A percentile compares a stretch with the other conserved stretches of the same genome.
These are phyloP conservation scores for Gynandropsis gynandra DNA, from an alignment of 345 rosid species.

Conservation along the genomic window DNA sequence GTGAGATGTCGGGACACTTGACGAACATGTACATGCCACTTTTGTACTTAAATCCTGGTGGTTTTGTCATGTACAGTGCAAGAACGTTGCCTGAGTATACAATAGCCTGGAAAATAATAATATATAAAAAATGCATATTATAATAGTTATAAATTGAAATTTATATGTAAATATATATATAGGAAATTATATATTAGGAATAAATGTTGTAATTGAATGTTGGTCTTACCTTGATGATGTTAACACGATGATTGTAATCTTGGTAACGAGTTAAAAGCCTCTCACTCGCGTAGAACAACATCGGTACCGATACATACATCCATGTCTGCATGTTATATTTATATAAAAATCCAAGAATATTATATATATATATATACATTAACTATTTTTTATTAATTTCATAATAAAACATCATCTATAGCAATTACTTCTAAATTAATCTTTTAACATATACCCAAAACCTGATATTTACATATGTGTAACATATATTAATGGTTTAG, in stretches of 20 bases:
- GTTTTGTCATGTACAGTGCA: conserved; percentile 79
- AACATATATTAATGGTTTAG: too few species aligned
- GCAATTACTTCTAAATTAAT: too few species aligned
- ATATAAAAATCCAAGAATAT: background rate
- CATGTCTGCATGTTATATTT: conserved; percentile 57
- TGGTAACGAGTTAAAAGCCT: conserved; percentile 45
- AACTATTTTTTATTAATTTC: too few species aligned
- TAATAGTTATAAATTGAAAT: background rate
- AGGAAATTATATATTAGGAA: too few species aligned
- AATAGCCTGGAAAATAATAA: conserved; percentile 48
- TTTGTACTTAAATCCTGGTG: conserved; percentile 67
- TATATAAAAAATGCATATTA: background rate
- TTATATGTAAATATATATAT: too few species aligned
- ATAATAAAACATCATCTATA: too few species aligned
- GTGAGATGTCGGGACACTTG: conserved; percentile 76
- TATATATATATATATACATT: background rate
- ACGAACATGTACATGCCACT: conserved; percentile 97
- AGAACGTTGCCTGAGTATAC: conserved; percentile 88
- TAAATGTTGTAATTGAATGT: too few species aligned
- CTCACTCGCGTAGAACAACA: conserved; percentile 52
- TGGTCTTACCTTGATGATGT: conserved; percentile 60
- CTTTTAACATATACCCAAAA: too few species aligned
- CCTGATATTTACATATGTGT: too few species aligned
- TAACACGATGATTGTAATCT: conserved; percentile 51
- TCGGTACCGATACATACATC: conserved; percentile 63